These are phyloP conservation scores for Erigeron canadensis DNA, from an alignment of 129 eudicot species.

Conservation along the genomic window DNA sequence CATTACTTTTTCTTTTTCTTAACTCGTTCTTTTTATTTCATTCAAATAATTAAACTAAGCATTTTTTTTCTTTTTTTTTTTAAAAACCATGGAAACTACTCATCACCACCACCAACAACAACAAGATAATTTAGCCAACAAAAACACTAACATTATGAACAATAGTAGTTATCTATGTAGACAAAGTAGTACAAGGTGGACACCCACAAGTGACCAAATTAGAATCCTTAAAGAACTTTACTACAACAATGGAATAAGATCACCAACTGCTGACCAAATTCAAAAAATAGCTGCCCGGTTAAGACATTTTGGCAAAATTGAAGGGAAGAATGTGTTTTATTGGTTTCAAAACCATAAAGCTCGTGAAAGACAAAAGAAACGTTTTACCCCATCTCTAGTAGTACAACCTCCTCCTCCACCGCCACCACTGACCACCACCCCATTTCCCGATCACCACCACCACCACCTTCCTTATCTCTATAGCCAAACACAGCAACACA, in stretches of 20 bases:
- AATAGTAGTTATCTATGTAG: slow-evolving; percentile 54
- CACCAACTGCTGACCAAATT: slow-evolving; percentile 90
- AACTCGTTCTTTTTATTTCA: slow-evolving; percentile 2
- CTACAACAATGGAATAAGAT: slow-evolving; percentile 90
- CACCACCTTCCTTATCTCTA: slow-evolving; percentile 28
- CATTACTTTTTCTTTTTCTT: slow-evolving; percentile 1
- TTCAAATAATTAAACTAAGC: neutral
- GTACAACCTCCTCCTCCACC: slow-evolving; percentile 17
- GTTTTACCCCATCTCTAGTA: slow-evolving; percentile 53
- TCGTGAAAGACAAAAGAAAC: slow-evolving; percentile 91
- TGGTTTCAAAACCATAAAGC: slow-evolving; percentile 99
- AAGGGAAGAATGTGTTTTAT: slow-evolving; percentile 95
- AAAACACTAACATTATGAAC: slow-evolving; percentile 16
- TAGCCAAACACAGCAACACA: slow-evolving; percentile 29
- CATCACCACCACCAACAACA: slow-evolving; percentile 15
- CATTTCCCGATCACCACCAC: slow-evolving; percentile 23
- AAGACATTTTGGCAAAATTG: slow-evolving; percentile 90
- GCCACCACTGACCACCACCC: slow-evolving; percentile 20
- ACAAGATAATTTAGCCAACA: slow-evolving; percentile 13
- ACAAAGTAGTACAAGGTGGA: slow-evolving; percentile 91
- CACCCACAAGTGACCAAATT: slow-evolving; percentile 96
- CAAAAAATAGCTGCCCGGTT: slow-evolving; percentile 83
- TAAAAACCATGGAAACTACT: slow-evolving; percentile 23
- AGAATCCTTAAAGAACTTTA: slow-evolving; percentile 89
- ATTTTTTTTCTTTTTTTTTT: too few species aligned